A percentile compares a stretch with the other conserved stretches of the same genome.
Evolutionary conservation across 345 rosid genomes (phyloP).

Genomic region (Aurinia saxatilis): DNA sequence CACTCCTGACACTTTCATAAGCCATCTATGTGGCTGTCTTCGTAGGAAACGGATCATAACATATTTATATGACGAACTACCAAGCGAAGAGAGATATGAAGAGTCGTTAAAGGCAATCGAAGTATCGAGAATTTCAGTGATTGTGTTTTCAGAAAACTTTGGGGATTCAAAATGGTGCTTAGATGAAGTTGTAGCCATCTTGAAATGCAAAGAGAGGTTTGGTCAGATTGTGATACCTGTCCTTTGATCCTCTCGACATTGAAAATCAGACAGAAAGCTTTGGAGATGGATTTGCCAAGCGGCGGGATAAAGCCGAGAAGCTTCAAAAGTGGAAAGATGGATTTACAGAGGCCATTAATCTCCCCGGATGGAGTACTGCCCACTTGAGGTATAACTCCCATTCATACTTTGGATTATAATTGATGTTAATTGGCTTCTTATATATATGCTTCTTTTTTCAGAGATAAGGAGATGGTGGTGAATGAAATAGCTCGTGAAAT

Average conservation of each 20-base stretch:
- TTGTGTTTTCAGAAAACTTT: constrained; percentile 20
- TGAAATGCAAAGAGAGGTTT: constrained; percentile 13
- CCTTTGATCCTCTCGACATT: constrained; percentile 22
- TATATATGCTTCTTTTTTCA: background rate
- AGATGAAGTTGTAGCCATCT: constrained; percentile 27
- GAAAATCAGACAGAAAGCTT: constrained; percentile 27
- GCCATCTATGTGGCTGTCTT: constrained; percentile 24
- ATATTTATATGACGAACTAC: constrained; percentile 13
- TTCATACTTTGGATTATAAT: background rate
- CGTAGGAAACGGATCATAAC: constrained; percentile 21
- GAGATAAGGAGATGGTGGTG: constrained; percentile 21
- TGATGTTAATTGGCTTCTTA: background rate
- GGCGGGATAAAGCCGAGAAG: background rate
- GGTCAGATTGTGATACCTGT: constrained; percentile 31
- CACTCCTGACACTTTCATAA: constrained; percentile 26
- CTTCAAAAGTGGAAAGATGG: constrained; percentile 3
- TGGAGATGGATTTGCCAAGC: constrained; percentile 16
- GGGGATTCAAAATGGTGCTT: constrained; percentile 27
- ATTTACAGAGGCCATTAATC: constrained; percentile 12
- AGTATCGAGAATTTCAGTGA: constrained; percentile 12
- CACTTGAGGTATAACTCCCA: constrained; percentile 3
- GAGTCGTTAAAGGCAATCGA: constrained; percentile 9
- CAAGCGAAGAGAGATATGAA: constrained; percentile 4
- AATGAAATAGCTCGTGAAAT: constrained; percentile 15
- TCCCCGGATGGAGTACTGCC: constrained; percentile 9